phyloP scores from a whole-genome alignment of 2,329 filamentous ascomycete species.

The Epichloe coenophiala region DNA sequence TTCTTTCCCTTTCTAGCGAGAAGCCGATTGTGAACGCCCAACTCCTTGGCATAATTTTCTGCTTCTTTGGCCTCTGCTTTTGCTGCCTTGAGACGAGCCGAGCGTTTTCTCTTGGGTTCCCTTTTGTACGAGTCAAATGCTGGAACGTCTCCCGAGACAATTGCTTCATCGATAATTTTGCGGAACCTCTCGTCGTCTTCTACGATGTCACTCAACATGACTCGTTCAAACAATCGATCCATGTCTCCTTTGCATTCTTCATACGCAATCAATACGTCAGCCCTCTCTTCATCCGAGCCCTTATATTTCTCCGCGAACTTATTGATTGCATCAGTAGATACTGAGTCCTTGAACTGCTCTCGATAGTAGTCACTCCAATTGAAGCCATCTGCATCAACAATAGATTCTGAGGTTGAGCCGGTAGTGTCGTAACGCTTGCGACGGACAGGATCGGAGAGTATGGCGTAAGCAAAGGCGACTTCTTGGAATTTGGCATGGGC shows the following conservation, averaged over 20 bases:
- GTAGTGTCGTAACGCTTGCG: slow-evolving; percentile 82
- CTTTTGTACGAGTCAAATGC: slow-evolving; percentile 55
- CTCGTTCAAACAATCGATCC: slow-evolving; percentile 60
- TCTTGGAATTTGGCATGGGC: slow-evolving; percentile 78
- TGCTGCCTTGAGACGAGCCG: slow-evolving; percentile 46
- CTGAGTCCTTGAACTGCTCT: slow-evolving; percentile 64
- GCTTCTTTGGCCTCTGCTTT: slow-evolving; percentile 57
- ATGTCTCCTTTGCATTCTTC: slow-evolving; percentile 60
- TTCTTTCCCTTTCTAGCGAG: slow-evolving; percentile 41
- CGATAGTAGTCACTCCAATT: slow-evolving; percentile 85
- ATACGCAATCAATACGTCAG: slow-evolving; percentile 67
- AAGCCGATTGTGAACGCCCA: slow-evolving; percentile 60
- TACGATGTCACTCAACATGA: slow-evolving; percentile 77
- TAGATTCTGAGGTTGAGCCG: slow-evolving; percentile 73
- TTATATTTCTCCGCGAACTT: slow-evolving; percentile 70
- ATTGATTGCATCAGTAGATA: slow-evolving; percentile 62
- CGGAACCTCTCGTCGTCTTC: slow-evolving; percentile 81
- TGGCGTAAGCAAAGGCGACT: slow-evolving; percentile 85
- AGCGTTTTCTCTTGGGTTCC: slow-evolving; percentile 54
- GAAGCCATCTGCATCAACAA: slow-evolving; percentile 68
- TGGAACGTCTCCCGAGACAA: slow-evolving; percentile 53
- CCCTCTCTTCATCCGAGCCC: slow-evolving; percentile 69
- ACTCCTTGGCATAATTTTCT: slow-evolving; percentile 58
- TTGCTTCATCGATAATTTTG: slow-evolving; percentile 66
- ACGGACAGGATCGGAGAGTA: slow-evolving; percentile 71